phyloP scores from a whole-genome alignment of 257 asterid species.

The Fraxinus anomala region DNA sequence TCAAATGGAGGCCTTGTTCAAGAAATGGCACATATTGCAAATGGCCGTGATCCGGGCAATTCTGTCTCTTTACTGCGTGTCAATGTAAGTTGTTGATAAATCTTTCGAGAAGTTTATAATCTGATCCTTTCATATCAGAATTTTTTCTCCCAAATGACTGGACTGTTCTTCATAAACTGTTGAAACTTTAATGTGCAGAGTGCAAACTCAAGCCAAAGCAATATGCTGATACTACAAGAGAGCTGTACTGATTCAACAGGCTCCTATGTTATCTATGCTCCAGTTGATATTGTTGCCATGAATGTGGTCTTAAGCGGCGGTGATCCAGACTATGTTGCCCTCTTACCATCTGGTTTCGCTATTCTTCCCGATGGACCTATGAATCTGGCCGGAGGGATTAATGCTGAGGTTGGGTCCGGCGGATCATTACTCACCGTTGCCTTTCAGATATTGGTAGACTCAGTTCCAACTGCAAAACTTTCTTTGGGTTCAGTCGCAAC shows the following conservation, averaged over 20 bases:
- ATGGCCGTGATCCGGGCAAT: conserved; percentile 89
- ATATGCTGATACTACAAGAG: conserved; percentile 92
- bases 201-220: conserved; percentile 88
- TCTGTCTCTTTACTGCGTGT: conserved; percentile 84
- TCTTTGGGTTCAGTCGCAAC: conserved; percentile 80
- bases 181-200: conserved; percentile 37
- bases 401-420: conserved; percentile 48
- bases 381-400: conserved; percentile 28
- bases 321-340: conserved; percentile 96
- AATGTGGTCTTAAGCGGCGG: conserved; percentile 91
- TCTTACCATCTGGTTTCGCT: conserved; percentile 91
- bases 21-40: conserved; percentile 95
- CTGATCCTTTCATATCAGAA: background rate
- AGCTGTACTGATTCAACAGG: conserved; percentile 81
- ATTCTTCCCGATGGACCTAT: conserved; percentile 81
- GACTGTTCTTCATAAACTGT: background rate
- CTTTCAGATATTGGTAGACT: conserved; percentile 74
- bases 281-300: conserved; percentile 91
- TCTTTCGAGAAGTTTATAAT: background rate
- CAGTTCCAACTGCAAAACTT: conserved; percentile 76
- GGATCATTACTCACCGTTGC: conserved; percentile 82
- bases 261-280: conserved; percentile 86
- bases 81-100: conserved; percentile 49
- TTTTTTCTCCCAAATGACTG: background rate
- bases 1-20: conserved; percentile 93